Evolutionary conservation across 2,329 filamentous ascomycete species (phyloP).

Genomic region (Penicillium sp.): DNA sequence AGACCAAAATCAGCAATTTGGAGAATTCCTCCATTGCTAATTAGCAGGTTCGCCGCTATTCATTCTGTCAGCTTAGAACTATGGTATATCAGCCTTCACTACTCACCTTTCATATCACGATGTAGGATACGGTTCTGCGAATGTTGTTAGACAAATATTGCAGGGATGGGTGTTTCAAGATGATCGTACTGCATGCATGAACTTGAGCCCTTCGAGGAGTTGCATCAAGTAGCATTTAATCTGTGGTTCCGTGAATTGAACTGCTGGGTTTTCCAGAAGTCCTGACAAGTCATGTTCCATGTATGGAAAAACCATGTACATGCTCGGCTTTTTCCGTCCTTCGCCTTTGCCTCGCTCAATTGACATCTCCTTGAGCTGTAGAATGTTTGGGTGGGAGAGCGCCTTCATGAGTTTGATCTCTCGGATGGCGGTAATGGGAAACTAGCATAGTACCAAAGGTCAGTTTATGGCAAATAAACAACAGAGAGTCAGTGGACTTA

Average conservation of each 20-base stretch:
- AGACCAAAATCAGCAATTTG: constrained; percentile 98
- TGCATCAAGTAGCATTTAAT: constrained; percentile 99
- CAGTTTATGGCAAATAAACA: not conserved
- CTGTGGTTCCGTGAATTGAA: constrained; percentile 81
- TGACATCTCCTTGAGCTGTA: constrained; percentile 92
- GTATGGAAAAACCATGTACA: constrained; percentile 99
- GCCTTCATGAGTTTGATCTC: constrained; percentile 98
- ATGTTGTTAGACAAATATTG: constrained; percentile 6
- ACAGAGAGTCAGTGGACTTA: constrained; percentile 41
- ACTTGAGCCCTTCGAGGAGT: constrained; percentile 82
- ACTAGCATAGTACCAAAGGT: constrained; percentile 42
- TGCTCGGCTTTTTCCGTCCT: constrained; percentile 73
- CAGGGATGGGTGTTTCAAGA: not conserved
- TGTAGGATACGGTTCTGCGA: constrained; percentile 74
- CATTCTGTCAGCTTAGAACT: constrained; percentile 6
- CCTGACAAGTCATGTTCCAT: constrained; percentile 99
- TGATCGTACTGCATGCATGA: constrained; percentile 70
- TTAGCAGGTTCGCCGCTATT: constrained; percentile 84
- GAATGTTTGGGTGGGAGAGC: constrained; percentile 84
- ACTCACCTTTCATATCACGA: constrained; percentile 82
- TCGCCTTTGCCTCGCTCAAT: constrained; percentile 75
- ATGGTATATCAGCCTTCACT: not conserved
- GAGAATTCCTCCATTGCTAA: constrained; percentile 88
- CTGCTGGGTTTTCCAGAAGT: constrained; percentile 88
- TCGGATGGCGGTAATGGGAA: constrained; percentile 95